phyloP scores from a whole-genome alignment of 352 stramenopile genomes.

The Phytophthora syringae region DNA sequence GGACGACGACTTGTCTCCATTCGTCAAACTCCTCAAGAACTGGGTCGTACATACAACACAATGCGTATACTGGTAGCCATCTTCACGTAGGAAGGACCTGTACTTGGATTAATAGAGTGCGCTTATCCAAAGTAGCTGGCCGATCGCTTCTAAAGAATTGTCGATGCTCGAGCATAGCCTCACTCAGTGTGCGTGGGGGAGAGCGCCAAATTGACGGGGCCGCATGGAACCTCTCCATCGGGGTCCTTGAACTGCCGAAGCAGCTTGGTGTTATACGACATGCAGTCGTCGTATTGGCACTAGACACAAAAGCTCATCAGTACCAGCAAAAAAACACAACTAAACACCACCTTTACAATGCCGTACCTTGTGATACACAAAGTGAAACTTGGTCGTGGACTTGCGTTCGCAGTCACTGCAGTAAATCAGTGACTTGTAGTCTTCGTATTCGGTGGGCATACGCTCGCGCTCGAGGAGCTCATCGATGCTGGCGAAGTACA shows the following conservation, averaged over 20 bases:
- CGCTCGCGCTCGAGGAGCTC: conserved; percentile 82
- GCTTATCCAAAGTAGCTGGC: no score
- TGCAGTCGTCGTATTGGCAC: conserved; percentile 80
- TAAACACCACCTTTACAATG: not conserved
- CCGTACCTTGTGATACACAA: conserved; percentile 87
- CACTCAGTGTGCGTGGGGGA: conserved; percentile 3
- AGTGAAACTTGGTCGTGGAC: conserved; percentile 85
- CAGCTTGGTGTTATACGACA: conserved; percentile 89
- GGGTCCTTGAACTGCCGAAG: conserved; percentile 73
- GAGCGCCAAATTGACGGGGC: conserved; percentile 16
- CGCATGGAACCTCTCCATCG: conserved; percentile 35
- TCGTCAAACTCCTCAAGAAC: conserved; percentile 81
- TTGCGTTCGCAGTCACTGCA: conserved; percentile 90
- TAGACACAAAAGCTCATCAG: conserved; percentile 15
- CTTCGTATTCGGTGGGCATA: conserved; percentile 80
- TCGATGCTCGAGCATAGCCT: not conserved
- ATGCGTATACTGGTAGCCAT: no score
- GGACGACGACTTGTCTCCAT: conserved; percentile 55
- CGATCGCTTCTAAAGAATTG: no score
- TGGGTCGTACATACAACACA: conserved; percentile 61
- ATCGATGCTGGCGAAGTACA: conserved; percentile 89
- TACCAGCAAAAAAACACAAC: not conserved
- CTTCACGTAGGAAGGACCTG: no score
- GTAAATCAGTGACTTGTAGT: conserved; percentile 80
- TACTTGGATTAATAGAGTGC: no score